Evolutionary conservation across 1,284 basidiomycete genomes (phyloP), one percentile per base, ranked within the genome.

Genomic region (Mycena sp.): DNA sequence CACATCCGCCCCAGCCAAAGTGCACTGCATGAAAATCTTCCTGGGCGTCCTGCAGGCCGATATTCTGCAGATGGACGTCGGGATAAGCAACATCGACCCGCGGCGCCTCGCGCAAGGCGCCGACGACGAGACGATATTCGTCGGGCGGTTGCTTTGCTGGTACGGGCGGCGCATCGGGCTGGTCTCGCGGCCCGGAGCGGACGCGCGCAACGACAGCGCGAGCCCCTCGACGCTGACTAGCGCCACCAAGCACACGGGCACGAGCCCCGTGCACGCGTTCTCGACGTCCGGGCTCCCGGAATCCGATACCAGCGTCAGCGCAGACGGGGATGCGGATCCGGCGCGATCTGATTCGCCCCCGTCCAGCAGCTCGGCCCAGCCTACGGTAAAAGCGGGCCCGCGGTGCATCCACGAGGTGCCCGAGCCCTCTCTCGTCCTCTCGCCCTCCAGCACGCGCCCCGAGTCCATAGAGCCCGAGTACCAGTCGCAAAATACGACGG

Each of bases 11-110:
- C 32, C 64, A 26, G 43, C 73, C 0, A 76, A 78, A 49, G 77
- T 84, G 7, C 80, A 87, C 30, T 86, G 87, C 46, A 91, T 92
- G 83, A 91, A 93, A 72, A 82, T 94, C 14, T 89, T 95, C 61
- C 82, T 94, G 19, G 92, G 91, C 25, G 86, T 90, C 4, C 79
- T 94, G 4, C 89, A 92, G 57, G 85, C 82, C 45, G 90, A 92
- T 67, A 80, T 93, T 12, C 72, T 93, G 29, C 78, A 83, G 43
- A 74, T 76, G 61, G 85, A 89, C 65, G 83, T 89, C 11, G 89
- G 88, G 0, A 77, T 92, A 16, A 84, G 83, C 61, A 79, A 82
- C 29, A 73, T 92, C 30, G 89, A 92, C 67, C 90, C 89, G 2
- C 77, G 84, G 43, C 77, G 80, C 46, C 80, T 92, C 9, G 89